A percentile compares a stretch with the other conserved stretches of the same genome.
Conservation (phyloP, 805 yeast species). For the Spathaspora boniae region DNA sequence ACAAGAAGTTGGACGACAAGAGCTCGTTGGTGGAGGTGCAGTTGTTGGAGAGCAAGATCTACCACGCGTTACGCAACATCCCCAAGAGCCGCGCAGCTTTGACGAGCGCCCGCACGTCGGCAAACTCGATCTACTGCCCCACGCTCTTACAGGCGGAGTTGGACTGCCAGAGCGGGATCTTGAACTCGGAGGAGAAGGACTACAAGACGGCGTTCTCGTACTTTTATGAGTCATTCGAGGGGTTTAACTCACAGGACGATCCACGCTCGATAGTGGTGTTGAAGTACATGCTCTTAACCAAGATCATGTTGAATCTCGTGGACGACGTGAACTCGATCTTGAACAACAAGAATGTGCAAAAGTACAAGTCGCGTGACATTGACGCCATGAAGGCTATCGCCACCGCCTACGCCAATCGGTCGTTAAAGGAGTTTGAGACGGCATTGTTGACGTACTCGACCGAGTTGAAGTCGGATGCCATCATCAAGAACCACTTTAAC, state of each 20-base stretch:
- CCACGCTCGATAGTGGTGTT: conserved; percentile 64
- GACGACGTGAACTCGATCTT: conserved; percentile 83
- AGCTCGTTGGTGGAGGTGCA: conserved; percentile 94
- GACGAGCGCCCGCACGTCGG: conserved; percentile 94
- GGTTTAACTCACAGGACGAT: conserved; percentile 69
- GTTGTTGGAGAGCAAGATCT: conserved; percentile 82
- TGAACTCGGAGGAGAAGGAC: conserved; percentile 96
- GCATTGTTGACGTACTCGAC: conserved; percentile 65
- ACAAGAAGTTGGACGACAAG: conserved; percentile 93
- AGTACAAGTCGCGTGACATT: conserved; percentile 77
- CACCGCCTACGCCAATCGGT: conserved; percentile 82
- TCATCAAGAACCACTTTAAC: conserved; percentile 87
- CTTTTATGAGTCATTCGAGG: conserved; percentile 93
- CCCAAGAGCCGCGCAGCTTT: conserved; percentile 90
- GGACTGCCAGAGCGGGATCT: conserved; percentile 91
- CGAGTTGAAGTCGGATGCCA: conserved; percentile 81
- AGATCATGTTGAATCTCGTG: conserved; percentile 84
- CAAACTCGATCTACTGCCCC: conserved; percentile 95
- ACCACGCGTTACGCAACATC: conserved; percentile 85
- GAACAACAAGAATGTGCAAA: conserved; percentile 61
- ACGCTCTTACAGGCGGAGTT: conserved; percentile 91
- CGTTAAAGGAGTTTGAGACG: conserved; percentile 86
- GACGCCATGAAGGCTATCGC: conserved; percentile 97
- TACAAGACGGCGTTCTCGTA: conserved; percentile 94
- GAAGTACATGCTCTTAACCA: conserved; percentile 89